Evolutionary conservation across 768 basidiomycete genomes (phyloP).

Genomic region (Lentinula lateritia): DNA sequence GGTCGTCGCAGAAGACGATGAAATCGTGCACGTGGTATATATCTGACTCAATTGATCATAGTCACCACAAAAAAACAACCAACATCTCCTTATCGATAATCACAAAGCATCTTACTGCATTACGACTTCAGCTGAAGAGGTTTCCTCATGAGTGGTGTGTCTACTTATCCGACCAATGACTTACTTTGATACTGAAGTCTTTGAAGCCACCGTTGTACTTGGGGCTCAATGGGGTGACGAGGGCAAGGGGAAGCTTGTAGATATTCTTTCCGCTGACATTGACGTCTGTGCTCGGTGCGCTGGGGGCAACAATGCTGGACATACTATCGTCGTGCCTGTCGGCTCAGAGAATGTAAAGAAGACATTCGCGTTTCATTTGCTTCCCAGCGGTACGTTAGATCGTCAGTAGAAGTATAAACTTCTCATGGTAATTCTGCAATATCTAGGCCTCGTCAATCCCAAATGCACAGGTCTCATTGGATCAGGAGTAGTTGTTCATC

Average conservation of each 20-base stretch:
- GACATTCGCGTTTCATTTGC: slow-evolving; percentile 91
- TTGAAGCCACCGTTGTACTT: slow-evolving; percentile 65
- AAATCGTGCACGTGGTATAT: too few relatives aligned
- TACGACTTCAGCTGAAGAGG: neutral
- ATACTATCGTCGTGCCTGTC: slow-evolving; percentile 86
- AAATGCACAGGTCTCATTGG: slow-evolving; percentile 85
- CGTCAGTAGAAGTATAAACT: slow-evolving; percentile 6
- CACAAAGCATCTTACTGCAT: neutral
- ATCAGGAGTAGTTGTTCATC: slow-evolving; percentile 91
- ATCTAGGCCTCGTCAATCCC: slow-evolving; percentile 64
- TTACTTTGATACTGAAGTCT: neutral
- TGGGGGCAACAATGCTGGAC: slow-evolving; percentile 98
- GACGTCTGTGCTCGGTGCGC: slow-evolving; percentile 96
- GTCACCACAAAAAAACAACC: too few relatives aligned
- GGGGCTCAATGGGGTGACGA: slow-evolving; percentile 93
- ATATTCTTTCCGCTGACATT: slow-evolving; percentile 84
- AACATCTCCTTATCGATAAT: neutral
- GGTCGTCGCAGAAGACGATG: too few relatives aligned
- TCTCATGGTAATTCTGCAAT: slow-evolving; percentile 35
- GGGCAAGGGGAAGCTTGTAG: slow-evolving; percentile 94
- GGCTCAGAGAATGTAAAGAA: slow-evolving; percentile 66
- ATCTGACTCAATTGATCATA: too few relatives aligned
- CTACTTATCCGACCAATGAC: neutral
- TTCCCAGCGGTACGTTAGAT: slow-evolving; percentile 70
- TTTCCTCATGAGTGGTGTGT: slow-evolving; percentile 6